Percentiles rank a stretch among this genome's conserved stretches.
Conservation (phyloP, 2,329 filamentous ascomycete genomes). For the Setomelanomma holmii region DNA sequence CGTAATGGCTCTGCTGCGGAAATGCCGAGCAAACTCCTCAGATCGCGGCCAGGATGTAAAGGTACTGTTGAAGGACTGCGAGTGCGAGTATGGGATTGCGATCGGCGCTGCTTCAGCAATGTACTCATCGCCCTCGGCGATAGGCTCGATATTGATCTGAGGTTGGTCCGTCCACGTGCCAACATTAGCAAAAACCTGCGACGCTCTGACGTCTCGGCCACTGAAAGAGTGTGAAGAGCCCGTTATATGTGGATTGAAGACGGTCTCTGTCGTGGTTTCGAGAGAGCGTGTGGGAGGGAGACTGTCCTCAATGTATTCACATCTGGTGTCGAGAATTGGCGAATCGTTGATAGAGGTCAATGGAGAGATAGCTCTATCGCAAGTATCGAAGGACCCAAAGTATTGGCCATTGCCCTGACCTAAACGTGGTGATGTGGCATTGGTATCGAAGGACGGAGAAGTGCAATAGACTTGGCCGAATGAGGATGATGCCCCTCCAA, state of each 20-base stretch:
- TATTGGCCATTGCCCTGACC: constrained; percentile 23
- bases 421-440: constrained; percentile 35
- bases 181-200: constrained; percentile 36
- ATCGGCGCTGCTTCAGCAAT: constrained; percentile 31
- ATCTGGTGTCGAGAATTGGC: constrained; percentile 33
- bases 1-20: constrained; percentile 32
- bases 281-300: constrained; percentile 23
- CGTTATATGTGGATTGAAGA: constrained; percentile 40
- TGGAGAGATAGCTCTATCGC: constrained; percentile 26
- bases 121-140: constrained; percentile 33
- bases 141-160: constrained; percentile 34
- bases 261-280: constrained; percentile 27
- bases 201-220: constrained; percentile 34
- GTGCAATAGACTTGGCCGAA: constrained; percentile 29
- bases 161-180: constrained; percentile 40
- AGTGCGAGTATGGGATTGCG: constrained; percentile 34
- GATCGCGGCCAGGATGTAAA: constrained; percentile 17
- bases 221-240: constrained; percentile 39
- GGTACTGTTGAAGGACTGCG: constrained; percentile 24
- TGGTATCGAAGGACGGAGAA: constrained; percentile 36
- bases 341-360: constrained; percentile 20
- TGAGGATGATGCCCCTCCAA: constrained; percentile 33
- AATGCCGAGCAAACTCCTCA: constrained; percentile 14
- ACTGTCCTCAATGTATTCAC: constrained; percentile 28
- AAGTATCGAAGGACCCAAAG: constrained; percentile 34